Base-by-base conservation (phyloP, 345 rosid genomes). In the Syzygium grande region DNA sequence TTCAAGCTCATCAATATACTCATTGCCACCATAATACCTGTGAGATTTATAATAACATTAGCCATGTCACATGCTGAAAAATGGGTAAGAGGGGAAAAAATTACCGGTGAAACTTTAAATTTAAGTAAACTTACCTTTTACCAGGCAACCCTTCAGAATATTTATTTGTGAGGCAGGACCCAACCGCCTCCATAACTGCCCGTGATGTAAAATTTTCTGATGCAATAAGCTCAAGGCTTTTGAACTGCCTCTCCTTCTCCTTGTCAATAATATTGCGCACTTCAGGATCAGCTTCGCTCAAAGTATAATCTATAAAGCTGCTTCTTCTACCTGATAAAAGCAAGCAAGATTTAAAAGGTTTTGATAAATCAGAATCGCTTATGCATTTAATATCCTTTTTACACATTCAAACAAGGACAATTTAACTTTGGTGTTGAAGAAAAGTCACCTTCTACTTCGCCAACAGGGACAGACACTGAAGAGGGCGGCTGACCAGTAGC, bases 21-120 rank as follows among this genome's bases (percentile, higher is more conserved):
- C 96, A 87, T 97, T 97, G 87, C 99, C 98, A 90, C 99, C 99
- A 91, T 97, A 97, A 90, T 97, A 97, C 90, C 98, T 97, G 89
- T 85, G 65, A 51, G 16, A 61, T 7, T 22, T 65, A 63, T 30
- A 61, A 78, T 21, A 41, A 61, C 87, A 15, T 59, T 61, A 30
- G 38, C 25, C 84, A 85, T 16, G 53, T 30, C 85, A 5, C 61
- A 51, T 41, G 86, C 30, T n/a, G 61, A 34, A 61, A 73, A 73
- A 19, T 34, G 80, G 80, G 80, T 34, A 34, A 73, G 80, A 73
- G 80, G 2, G 46, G 25, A 5, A 34, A 73, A 34, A 41, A 73
- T 3, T 34, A 46, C 80, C 19, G 25, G 38, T 34, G 15, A 38
- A n/a, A 54, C 56, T 84, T 65, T 21, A 65, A 2, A 56, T 78